Percentiles rank a stretch among this genome's conserved stretches.
Conservation (phyloP, 2,329 filamentous ascomycete genomes). For the Diaporthe sp. region DNA sequence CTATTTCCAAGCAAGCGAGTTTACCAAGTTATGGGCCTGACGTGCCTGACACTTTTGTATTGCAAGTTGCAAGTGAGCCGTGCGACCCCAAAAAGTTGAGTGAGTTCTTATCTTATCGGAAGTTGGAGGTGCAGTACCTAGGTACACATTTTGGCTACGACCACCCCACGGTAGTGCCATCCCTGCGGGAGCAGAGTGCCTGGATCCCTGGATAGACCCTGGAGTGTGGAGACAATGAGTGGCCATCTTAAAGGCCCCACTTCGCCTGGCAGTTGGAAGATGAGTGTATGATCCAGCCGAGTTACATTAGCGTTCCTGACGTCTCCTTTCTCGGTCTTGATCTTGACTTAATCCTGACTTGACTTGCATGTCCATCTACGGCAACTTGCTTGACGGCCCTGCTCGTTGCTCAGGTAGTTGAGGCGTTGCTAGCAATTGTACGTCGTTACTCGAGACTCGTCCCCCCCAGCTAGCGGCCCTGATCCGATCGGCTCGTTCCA, state of each 20-base stretch:
- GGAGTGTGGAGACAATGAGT: conserved; percentile 2
- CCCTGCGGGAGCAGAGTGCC: neutral
- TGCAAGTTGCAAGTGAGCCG: neutral
- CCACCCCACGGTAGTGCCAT: neutral
- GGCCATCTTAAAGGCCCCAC: conserved; percentile 26
- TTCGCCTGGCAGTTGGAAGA: neutral
- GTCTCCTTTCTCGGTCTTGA: conserved; percentile 2
- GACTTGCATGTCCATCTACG: neutral
- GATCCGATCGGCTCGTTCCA: neutral
- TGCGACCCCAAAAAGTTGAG: conserved; percentile 24
- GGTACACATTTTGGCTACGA: neutral
- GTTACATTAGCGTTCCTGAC: conserved; percentile 11
- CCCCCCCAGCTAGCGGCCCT: neutral
- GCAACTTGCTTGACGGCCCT: neutral
- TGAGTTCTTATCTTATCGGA: conserved; percentile 32
- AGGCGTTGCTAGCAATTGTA: neutral
- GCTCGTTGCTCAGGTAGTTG: neutral
- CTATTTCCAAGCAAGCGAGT: neutral
- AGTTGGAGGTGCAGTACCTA: neutral
- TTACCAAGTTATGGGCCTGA: neutral
- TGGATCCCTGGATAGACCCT: conserved; percentile 1
- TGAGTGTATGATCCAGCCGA: conserved; percentile 15
- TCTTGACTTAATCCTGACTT: conserved; percentile 1
- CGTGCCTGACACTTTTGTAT: neutral
- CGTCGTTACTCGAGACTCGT: neutral